Evolutionary conservation across 148 eudicot genomes (phyloP).

Genomic region (Vaccinium corymbosum): DNA sequence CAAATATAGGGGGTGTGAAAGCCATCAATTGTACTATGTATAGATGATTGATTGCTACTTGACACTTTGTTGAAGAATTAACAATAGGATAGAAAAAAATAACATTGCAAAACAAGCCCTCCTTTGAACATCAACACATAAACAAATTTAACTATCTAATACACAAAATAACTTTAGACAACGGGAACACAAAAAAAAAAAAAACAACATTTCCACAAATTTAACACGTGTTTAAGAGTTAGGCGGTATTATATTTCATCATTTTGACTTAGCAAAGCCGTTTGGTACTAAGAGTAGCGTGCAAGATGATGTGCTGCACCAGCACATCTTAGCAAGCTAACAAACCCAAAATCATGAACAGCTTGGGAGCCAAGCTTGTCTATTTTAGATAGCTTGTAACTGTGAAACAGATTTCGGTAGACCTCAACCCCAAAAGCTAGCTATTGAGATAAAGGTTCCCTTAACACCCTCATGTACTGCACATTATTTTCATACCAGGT

Average conservation of each 20-base stretch:
- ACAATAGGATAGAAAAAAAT: neutral
- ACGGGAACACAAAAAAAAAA: no score
- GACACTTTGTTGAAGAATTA: neutral
- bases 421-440: neutral
- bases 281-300: neutral
- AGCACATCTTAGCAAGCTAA: neutral
- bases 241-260: neutral
- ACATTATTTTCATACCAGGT: neutral
- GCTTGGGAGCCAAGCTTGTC: neutral
- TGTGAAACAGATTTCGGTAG: neutral
- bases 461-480: neutral
- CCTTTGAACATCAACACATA: no score
- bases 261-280: neutral
- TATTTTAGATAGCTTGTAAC: neutral
- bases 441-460: no score
- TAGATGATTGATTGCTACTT: neutral
- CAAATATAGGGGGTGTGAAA: neutral
- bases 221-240: neutral
- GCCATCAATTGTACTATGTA: neutral
- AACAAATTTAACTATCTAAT: neutral
- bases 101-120: neutral
- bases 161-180: neutral
- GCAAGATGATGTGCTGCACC: neutral
- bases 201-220: no score
- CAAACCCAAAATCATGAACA: neutral